Evolutionary conservation across 208 protist species (phyloP), one percentile per base, ranked within the genome.

Genomic region (Porcisia hertigi): DNA sequence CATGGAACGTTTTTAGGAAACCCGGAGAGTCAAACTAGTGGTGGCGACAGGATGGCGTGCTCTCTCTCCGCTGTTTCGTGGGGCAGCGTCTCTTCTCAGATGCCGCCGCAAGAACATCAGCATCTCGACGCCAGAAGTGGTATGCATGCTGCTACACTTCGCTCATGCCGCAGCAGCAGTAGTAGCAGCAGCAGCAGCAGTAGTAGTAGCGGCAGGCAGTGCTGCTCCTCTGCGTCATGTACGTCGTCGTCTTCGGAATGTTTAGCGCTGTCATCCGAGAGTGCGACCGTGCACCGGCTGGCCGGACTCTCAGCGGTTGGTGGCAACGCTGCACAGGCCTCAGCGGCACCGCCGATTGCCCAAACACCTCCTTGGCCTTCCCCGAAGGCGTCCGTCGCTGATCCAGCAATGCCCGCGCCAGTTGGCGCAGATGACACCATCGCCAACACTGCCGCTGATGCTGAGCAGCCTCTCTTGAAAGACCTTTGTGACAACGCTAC

Each of bases 161-260:
- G 20, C 36, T 53, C 73, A 12, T 71, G 63, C 64, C 53, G 58
- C 63, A 72, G 62, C 39, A 57, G 49, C 63, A 67, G 47, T 57
- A 73, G 43, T 34, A 81, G 71, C 71, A 69, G 60, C 3, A 47
- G 60, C 52, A 64, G 6, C 5, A 52, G 58, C 63, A 12, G 11
- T 12, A 52, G 45, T 9, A 49, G 47, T 12, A 52, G 8, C 47
- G 47, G 47, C 47, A 52, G 5, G 30, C 25, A 62, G n/a, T 57
- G 49, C 30, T n/a, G 47, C 47, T 2, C 66, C 47, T 18, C 66
- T 14, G 47, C 2, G 45, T 57, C 66, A 52, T 23, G 45, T 18
- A 71, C 66, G 25, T 57, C 66, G 20, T 71, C 41, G 9, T 47
- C 66, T 0, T 54, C 66, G 18, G 43, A 20, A 57, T 12, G 5